phyloP scores from a whole-genome alignment of 768 basidiomycete species.

The Saitozyma podzolica region DNA sequence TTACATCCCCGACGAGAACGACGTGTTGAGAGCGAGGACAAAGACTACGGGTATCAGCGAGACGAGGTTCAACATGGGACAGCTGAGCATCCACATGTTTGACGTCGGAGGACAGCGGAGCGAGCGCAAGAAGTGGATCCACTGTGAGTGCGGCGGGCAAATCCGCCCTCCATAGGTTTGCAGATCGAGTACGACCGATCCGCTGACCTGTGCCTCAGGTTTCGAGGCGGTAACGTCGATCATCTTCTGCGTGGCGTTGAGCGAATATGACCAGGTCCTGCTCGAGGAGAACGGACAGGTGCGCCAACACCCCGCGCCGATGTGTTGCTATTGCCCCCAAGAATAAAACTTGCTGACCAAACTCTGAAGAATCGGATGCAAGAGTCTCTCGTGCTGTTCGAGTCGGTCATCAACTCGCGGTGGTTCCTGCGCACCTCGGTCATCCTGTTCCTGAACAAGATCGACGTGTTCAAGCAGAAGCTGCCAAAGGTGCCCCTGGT shows the following conservation, averaged over 20 bases:
- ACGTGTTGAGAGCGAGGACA: conserved; percentile 81
- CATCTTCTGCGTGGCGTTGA: conserved; percentile 73
- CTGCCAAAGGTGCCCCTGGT: conserved; percentile 61
- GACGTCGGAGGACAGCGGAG: conserved; percentile 78
- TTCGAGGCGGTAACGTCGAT: conserved; percentile 79
- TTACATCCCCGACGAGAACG: conserved; percentile 83
- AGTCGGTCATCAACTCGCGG: conserved; percentile 74
- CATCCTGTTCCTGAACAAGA: conserved; percentile 60
- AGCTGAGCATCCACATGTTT: conserved; percentile 64
- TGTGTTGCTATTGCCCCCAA: too few relatives aligned
- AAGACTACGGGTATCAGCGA: conserved; percentile 90
- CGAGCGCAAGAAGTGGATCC: conserved; percentile 64
- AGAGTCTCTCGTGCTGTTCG: conserved; percentile 72
- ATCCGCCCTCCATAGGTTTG: neutral
- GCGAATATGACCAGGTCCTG: conserved; percentile 72
- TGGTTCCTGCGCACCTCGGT: conserved; percentile 68
- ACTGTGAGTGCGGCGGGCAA: conserved; percentile 44
- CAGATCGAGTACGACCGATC: too few relatives aligned
- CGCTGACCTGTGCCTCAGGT: conserved; percentile 47
- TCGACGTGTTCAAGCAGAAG: conserved; percentile 75
- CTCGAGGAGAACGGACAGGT: conserved; percentile 62
- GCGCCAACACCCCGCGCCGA: conserved; percentile 6
- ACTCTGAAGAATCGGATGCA: conserved; percentile 67
- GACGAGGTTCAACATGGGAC: conserved; percentile 64
- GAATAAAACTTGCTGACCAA: too few relatives aligned